These are phyloP conservation scores for Salicornia ramosissima DNA, from an alignment of 148 eudicot species.

Conservation along the genomic window DNA sequence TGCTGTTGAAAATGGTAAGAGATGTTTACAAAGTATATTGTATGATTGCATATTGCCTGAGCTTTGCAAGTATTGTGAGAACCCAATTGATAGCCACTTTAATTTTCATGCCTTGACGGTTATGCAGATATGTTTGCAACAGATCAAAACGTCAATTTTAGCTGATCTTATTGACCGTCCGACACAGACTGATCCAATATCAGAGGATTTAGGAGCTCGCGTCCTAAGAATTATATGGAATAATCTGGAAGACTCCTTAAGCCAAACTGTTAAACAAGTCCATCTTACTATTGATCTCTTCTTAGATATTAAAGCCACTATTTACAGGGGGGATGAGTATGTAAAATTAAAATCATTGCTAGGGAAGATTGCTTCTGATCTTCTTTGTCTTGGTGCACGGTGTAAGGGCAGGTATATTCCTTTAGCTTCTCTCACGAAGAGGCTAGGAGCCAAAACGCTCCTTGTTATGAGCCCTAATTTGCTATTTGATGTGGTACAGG, in stretches of 20 bases:
- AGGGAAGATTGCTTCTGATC: conserved; percentile 56
- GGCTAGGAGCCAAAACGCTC: conserved; percentile 77
- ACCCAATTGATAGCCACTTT: conserved; percentile 87
- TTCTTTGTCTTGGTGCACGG: conserved; percentile 78
- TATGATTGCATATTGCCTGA: conserved; percentile 87
- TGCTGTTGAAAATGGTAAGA: conserved; percentile 25
- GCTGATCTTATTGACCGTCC: conserved; percentile 34
- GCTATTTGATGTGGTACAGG: conserved; percentile 56
- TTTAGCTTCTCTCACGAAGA: conserved; percentile 75
- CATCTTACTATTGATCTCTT: conserved; percentile 91
- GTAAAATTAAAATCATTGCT: conserved; percentile 42
- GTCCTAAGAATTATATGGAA: conserved; percentile 80
- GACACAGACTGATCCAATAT: conserved; percentile 42
- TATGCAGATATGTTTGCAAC: conserved; percentile 94
- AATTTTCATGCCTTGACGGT: conserved; percentile 93
- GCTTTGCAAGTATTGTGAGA: conserved; percentile 80
- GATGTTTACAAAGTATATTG: conserved; percentile 43
- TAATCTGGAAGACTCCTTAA: conserved; percentile 90
- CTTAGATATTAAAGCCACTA: conserved; percentile 65
- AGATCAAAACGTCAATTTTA: conserved; percentile 75
- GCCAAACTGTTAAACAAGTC: conserved; percentile 97
- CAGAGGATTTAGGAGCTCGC: conserved; percentile 62
- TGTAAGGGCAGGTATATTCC: conserved; percentile 97
- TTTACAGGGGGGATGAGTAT: conserved; percentile 45
- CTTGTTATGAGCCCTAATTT: conserved; percentile 62